A percentile compares a stretch with the other conserved stretches of the same genome.
These are phyloP conservation scores for Populus deltoides DNA, from an alignment of 345 rosid genomes.

Conservation along the genomic window DNA sequence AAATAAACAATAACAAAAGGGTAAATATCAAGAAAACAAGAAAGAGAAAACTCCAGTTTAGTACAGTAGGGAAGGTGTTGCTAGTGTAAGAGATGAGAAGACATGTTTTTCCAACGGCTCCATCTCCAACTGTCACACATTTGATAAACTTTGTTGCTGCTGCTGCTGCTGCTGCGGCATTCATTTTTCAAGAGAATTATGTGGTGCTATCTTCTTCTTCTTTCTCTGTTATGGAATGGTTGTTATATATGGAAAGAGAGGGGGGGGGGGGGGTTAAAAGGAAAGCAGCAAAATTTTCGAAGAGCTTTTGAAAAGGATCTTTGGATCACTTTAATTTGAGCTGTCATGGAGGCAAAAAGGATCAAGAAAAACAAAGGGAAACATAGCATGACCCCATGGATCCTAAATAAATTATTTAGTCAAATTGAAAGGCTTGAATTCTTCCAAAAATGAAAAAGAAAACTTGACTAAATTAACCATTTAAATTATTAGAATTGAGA, in stretches of 20 bases:
- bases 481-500: too few species aligned
- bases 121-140: conserved; percentile 93
- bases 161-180: conserved; percentile 9
- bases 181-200: not conserved
- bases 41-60: too few species aligned
- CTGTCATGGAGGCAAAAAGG: conserved; percentile 49
- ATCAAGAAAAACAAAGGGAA: not conserved
- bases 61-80: conserved; percentile 84
- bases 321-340: conserved; percentile 59
- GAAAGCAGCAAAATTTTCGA: conserved; percentile 18
- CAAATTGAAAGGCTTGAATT: too few species aligned
- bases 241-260: not conserved
- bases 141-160: conserved; percentile 69
- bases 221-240: not conserved
- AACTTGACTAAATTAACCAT: too few species aligned
- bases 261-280: not conserved
- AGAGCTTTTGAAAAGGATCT: conserved; percentile 6
- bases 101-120: conserved; percentile 93
- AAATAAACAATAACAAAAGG: not conserved
- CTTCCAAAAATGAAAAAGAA: too few species aligned
- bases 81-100: conserved; percentile 83
- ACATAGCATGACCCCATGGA: not conserved
- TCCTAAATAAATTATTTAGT: not conserved
- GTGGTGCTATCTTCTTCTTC: not conserved
- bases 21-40: not conserved